Evolutionary conservation across 257 asterid genomes (phyloP).

Genomic region (Eustoma russellianum): DNA sequence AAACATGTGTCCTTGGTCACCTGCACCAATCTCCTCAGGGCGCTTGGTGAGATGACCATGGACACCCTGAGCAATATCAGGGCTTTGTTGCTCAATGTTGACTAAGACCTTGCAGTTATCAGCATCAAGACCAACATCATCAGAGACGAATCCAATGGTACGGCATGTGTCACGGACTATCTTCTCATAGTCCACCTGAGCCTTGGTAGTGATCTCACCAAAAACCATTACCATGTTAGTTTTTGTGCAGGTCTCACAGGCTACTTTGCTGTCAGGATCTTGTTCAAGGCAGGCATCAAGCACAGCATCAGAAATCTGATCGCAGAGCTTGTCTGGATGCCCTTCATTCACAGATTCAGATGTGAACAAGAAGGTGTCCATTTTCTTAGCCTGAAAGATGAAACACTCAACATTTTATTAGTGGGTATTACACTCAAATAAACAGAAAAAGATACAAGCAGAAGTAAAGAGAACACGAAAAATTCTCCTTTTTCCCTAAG

Average conservation of each 20-base stretch:
- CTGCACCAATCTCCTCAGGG: conserved; percentile 58
- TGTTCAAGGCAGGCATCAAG: conserved; percentile 59
- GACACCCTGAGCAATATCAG: conserved; percentile 58
- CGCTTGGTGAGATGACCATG: conserved; percentile 54
- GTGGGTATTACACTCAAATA: neutral
- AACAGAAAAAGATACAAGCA: neutral
- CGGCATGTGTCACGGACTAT: conserved; percentile 59
- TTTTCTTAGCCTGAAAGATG: conserved; percentile 18
- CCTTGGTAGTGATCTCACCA: conserved; percentile 58
- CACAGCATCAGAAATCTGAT: conserved; percentile 56
- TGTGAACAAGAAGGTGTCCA: conserved; percentile 57
- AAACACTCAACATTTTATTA: neutral
- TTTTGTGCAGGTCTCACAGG: conserved; percentile 59
- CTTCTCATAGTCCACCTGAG: conserved; percentile 45
- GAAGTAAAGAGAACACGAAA: neutral
- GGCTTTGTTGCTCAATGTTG: conserved; percentile 50
- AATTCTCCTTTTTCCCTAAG: neutral
- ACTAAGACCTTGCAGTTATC: conserved; percentile 58
- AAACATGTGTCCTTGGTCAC: conserved; percentile 59
- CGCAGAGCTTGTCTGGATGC: conserved; percentile 66
- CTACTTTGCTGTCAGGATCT: conserved; percentile 60
- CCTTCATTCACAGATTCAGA: conserved; percentile 65
- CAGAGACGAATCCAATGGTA: conserved; percentile 40
- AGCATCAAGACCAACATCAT: conserved; percentile 54
- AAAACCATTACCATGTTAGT: conserved; percentile 58